Evolutionary conservation across 2,329 filamentous ascomycete species (phyloP), one percentile per base, ranked within the genome.

Genomic region (Trichoderma oligosporum): DNA sequence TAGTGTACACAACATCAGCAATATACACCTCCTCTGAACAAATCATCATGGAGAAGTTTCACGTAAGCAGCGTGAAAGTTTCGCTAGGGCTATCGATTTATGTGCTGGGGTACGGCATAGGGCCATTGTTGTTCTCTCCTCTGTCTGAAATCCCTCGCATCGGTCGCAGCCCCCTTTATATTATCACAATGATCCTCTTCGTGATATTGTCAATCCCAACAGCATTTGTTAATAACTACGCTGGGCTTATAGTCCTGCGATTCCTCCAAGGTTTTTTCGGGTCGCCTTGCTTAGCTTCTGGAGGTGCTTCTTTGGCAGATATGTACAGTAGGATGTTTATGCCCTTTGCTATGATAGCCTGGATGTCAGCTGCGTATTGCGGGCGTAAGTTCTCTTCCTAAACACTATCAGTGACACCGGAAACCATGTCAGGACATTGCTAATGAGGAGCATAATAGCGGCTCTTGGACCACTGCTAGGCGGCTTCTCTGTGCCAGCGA

Each of bases 201-300:
- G 25, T 47, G n/a, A 16, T 16, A 3, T 9, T 47, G 5, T 31
- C 24, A n/a, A 31, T 47, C 16, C 22, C 22, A 8, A 47, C 44
- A 4, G 25, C 44, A 6, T 1, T 18, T n/a, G 44, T 47, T 16
- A 29, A 47, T 16, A 4, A 47, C n/a, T 47, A 16, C 24, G 20
- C 14, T n/a, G 83, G 83, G 0, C 74, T 89, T 8, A 76, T 87
- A 62, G 81, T 86, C 4, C 72, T 84, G 2, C 78, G 84, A 1
- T 86, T 86, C 69, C 68, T 87, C 2, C 81, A 82, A 57, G 84
- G 83, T 1, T 84, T 86, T 74, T 84, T 86, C 61, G 83, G 84
- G 6, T 81, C 77, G 4, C 85, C 84, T 0, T 84, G 81, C 66
- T 71, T 88, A 3, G 84, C 84, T 0, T 86, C 78, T 0, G 78